phyloP scores from a whole-genome alignment of 208 protist species.

The Trypanosoma scelopori region DNA sequence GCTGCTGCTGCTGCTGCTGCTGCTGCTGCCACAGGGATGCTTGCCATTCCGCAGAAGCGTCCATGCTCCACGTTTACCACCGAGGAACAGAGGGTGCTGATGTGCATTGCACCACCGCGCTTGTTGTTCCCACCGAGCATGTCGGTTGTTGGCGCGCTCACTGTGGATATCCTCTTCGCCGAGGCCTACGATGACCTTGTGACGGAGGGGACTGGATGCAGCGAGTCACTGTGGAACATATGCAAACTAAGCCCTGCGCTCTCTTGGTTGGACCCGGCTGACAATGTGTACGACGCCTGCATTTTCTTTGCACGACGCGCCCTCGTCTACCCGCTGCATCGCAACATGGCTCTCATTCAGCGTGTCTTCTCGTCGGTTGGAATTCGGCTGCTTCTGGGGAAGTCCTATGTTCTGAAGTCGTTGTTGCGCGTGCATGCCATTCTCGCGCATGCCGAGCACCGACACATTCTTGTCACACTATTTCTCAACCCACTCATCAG shows the following conservation, averaged over 20 bases:
- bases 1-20: too few species aligned
- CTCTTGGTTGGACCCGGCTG: slow-evolving; percentile 76
- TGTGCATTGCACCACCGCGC: slow-evolving; percentile 40
- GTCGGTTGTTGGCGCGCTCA: slow-evolving; percentile 55
- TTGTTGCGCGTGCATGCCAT: slow-evolving; percentile 73
- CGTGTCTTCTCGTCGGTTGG: slow-evolving; percentile 72
- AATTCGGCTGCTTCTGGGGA: slow-evolving; percentile 69
- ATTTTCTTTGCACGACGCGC: slow-evolving; percentile 72
- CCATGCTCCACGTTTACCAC: slow-evolving; percentile 45
- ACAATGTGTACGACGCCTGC: slow-evolving; percentile 79
- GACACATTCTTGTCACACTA: slow-evolving; percentile 75
- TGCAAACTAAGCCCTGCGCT: slow-evolving; percentile 79
- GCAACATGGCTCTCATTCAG: slow-evolving; percentile 76
- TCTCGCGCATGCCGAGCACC: slow-evolving; percentile 79
- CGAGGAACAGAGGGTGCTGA: slow-evolving; percentile 58
- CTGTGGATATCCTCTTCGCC: slow-evolving; percentile 79
- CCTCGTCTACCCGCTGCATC: slow-evolving; percentile 84
- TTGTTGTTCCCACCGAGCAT: slow-evolving; percentile 60
- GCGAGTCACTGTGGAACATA: slow-evolving; percentile 90
- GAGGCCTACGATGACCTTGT: slow-evolving; percentile 90
- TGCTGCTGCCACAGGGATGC: not conserved
- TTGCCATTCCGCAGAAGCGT: slow-evolving; percentile 52
- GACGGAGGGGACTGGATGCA: slow-evolving; percentile 80
- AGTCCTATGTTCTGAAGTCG: slow-evolving; percentile 63
- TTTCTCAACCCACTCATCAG: slow-evolving; percentile 77